Conservation (phyloP, 108 stramenopile genomes). For the Cyclotella sp. region DNA sequence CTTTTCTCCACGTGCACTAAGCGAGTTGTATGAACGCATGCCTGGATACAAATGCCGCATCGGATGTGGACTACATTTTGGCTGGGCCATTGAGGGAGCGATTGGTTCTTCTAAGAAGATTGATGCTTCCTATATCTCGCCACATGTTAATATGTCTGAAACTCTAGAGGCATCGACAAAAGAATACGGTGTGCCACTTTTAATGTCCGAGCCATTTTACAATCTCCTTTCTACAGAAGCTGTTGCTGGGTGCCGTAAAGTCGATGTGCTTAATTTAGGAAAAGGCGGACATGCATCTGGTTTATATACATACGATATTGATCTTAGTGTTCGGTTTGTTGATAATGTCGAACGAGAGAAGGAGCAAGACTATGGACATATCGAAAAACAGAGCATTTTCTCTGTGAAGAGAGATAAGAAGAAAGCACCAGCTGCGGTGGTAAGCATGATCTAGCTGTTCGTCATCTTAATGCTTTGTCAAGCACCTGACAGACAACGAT, state of each 20-base stretch:
- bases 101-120: slow-evolving; percentile 81
- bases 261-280: slow-evolving; percentile 43
- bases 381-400: slow-evolving; percentile 3
- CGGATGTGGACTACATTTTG: slow-evolving; percentile 79
- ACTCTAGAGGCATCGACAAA: slow-evolving; percentile 73
- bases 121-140: slow-evolving; percentile 84
- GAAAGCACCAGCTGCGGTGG: background rate
- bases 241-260: slow-evolving; percentile 48
- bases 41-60: slow-evolving; percentile 69
- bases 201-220: slow-evolving; percentile 65
- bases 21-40: slow-evolving; percentile 62
- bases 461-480: background rate
- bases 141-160: slow-evolving; percentile 77
- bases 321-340: slow-evolving; percentile 40
- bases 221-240: slow-evolving; percentile 51
- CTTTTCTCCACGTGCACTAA: slow-evolving; percentile 57
- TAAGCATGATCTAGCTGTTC: background rate
- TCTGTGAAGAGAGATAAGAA: background rate
- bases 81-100: slow-evolving; percentile 88
- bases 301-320: slow-evolving; percentile 57
- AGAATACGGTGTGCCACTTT: slow-evolving; percentile 64
- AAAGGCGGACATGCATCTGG: slow-evolving; percentile 34
- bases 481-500: background rate
- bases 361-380: background rate
- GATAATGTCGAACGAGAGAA: slow-evolving; percentile 1